Evolutionary conservation across 2,329 filamentous ascomycete genomes (phyloP).

Genomic region (Cordyceps militaris): DNA sequence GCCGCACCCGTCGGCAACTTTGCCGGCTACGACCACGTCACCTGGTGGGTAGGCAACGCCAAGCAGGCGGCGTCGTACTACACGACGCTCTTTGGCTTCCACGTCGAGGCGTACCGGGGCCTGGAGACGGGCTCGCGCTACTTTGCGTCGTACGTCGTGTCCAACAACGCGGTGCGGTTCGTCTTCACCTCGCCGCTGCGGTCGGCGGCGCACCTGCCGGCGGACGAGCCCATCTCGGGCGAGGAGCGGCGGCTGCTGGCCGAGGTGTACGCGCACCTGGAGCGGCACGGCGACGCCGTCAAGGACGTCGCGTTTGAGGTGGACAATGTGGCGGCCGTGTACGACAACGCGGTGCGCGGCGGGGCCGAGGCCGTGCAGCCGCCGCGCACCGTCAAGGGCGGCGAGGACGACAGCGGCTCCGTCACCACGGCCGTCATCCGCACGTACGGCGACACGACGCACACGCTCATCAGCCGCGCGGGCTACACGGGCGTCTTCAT

Average conservation of each 20-base stretch:
- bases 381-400: slow-evolving; percentile 47
- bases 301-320: slow-evolving; percentile 96
- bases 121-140: slow-evolving; percentile 80
- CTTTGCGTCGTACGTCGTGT: slow-evolving; percentile 76
- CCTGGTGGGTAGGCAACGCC: slow-evolving; percentile 95
- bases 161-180: slow-evolving; percentile 70
- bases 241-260: slow-evolving; percentile 59
- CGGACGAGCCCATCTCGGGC: slow-evolving; percentile 52
- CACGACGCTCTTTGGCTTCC: slow-evolving; percentile 79
- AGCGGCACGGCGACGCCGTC: slow-evolving; percentile 85
- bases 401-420: slow-evolving; percentile 54
- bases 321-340: slow-evolving; percentile 78
- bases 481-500: slow-evolving; percentile 72
- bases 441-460: slow-evolving; percentile 93
- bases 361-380: slow-evolving; percentile 56
- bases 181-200: slow-evolving; percentile 78
- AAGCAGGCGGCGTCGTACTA: slow-evolving; percentile 93
- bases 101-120: slow-evolving; percentile 73
- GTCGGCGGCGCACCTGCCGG: slow-evolving; percentile 45
- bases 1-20: slow-evolving; percentile 53
- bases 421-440: slow-evolving; percentile 72
- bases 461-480: slow-evolving; percentile 74
- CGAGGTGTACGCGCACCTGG: slow-evolving; percentile 76
- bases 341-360: slow-evolving; percentile 60
- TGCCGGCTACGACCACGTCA: slow-evolving; percentile 84